phyloP scores from a whole-genome alignment of 495 filamentous ascomycete genomes.

The Talaromyces proteolyticus region DNA sequence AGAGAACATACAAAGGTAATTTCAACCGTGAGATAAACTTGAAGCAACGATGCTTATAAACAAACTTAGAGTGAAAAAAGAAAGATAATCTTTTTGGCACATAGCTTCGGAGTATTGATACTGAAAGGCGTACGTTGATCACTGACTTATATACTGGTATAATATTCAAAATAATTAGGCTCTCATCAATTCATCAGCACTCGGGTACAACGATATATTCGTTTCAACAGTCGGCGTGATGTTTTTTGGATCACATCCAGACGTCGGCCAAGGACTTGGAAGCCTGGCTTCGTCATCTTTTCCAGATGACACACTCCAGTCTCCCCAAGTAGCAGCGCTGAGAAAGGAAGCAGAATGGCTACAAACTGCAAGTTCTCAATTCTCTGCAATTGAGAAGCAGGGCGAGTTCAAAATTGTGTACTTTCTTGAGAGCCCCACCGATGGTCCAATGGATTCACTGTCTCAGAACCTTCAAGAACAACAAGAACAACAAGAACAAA shows the following conservation, averaged over 20 bases:
- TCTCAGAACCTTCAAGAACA: background rate
- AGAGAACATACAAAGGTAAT: background rate
- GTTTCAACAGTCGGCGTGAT: background rate
- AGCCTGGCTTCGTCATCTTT: background rate
- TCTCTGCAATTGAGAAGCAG: background rate
- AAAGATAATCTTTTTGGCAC: conserved; percentile 1
- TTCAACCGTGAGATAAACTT: background rate
- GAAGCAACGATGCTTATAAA: background rate
- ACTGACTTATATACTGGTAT: background rate
- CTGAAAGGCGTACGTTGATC: conserved; percentile 2
- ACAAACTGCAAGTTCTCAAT: background rate
- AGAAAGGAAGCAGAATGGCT: background rate
- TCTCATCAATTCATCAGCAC: background rate
- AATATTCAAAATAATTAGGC: background rate
- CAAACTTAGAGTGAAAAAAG: background rate
- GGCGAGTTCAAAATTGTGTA: background rate
- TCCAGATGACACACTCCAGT: background rate
- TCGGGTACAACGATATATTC: background rate
- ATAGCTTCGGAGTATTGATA: conserved; percentile 5
- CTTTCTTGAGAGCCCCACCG: background rate
- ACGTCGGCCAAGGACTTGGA: background rate
- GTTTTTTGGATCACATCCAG: conserved; percentile 3
- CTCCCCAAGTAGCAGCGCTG: background rate
- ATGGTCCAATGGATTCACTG: background rate
- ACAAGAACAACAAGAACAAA: background rate